phyloP scores from a whole-genome alignment of 352 stramenopile genomes.

The Globisporangium rhizosaccharum region DNA sequence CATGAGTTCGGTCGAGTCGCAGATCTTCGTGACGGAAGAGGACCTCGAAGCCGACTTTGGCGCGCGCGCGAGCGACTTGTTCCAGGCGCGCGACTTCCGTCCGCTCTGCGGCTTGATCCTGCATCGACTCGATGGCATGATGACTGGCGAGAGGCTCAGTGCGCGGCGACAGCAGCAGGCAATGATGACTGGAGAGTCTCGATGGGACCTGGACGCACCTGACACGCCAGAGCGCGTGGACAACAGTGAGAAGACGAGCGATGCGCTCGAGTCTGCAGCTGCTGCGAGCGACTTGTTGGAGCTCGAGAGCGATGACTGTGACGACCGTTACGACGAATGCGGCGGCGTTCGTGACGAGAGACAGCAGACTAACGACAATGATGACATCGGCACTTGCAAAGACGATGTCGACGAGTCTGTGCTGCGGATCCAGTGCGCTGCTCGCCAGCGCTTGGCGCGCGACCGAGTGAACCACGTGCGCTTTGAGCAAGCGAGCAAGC shows the following conservation, averaged over 20 bases:
- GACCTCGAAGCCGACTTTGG: conserved; percentile 63
- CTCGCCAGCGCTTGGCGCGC: conserved; percentile 23
- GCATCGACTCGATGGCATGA: conserved; percentile 48
- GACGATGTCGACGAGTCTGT: conserved; percentile 13
- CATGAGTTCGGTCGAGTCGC: conserved; percentile 70
- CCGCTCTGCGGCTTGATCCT: conserved; percentile 61
- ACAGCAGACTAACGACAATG: background rate
- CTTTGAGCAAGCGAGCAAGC: conserved; percentile 13
- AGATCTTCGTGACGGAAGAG: conserved; percentile 51
- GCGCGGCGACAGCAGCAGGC: conserved; percentile 5
- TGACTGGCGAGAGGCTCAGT: conserved; percentile 17
- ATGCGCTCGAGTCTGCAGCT: too few species aligned
- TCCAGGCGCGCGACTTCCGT: conserved; percentile 41
- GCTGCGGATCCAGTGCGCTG: conserved; percentile 51
- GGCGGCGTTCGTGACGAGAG: background rate
- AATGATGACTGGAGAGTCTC: background rate
- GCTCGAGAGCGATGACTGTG: background rate
- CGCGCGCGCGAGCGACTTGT: conserved; percentile 25
- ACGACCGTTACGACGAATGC: conserved; percentile 2
- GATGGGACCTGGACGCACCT: background rate
- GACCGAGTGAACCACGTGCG: conserved; percentile 26
- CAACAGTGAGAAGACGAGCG: background rate
- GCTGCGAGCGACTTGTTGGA: conserved; percentile 10
- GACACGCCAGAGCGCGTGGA: background rate
- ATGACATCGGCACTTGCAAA: background rate